Percentiles rank a stretch among this genome's conserved stretches.
phyloP scores from a whole-genome alignment of 1,284 basidiomycete species.

The Cryptococcus amylolentus region DNA sequence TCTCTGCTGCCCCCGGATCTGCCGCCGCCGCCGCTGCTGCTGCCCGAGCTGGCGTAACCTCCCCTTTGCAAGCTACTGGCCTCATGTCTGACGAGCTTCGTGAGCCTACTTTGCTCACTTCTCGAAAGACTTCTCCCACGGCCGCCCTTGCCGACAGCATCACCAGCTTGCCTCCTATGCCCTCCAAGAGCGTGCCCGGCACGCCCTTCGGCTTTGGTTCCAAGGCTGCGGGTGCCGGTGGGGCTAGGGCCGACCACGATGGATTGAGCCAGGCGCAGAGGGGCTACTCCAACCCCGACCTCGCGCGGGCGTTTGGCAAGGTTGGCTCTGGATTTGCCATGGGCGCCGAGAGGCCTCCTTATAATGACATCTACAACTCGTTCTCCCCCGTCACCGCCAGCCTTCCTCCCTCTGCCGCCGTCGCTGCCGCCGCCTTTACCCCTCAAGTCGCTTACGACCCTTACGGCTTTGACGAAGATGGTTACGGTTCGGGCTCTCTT shows the following conservation, averaged over 20 bases:
- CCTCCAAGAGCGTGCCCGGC: slow-evolving; percentile 47
- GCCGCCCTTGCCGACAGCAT: slow-evolving; percentile 47
- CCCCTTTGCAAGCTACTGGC: slow-evolving; percentile 56
- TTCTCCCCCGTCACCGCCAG: slow-evolving; percentile 13
- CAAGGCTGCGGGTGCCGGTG: slow-evolving; percentile 17
- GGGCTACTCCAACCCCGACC: slow-evolving; percentile 51
- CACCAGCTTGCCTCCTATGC: slow-evolving; percentile 47
- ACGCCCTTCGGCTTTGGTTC: slow-evolving; percentile 42
- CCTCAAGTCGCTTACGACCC: slow-evolving; percentile 54
- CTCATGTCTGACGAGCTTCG: slow-evolving; percentile 52
- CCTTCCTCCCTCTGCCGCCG: slow-evolving; percentile 48
- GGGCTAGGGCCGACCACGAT: slow-evolving; percentile 25
- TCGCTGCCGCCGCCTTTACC: slow-evolving; percentile 48
- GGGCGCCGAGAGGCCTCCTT: slow-evolving; percentile 29
- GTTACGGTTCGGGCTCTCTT: slow-evolving; percentile 68
- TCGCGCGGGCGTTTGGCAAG: slow-evolving; percentile 60
- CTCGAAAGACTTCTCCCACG: slow-evolving; percentile 55
- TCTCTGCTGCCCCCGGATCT: slow-evolving; percentile 56
- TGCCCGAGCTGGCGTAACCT: slow-evolving; percentile 46
- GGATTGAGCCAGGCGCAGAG: slow-evolving; percentile 42
- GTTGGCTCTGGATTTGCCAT: slow-evolving; percentile 57
- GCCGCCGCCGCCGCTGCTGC: slow-evolving; percentile 1
- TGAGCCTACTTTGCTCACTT: slow-evolving; percentile 62
- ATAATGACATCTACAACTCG: slow-evolving; percentile 45
- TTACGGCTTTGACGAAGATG: slow-evolving; percentile 63